Base-by-base conservation (phyloP, 139 green algal species). In the Chlamydomonas schloesseri region DNA sequence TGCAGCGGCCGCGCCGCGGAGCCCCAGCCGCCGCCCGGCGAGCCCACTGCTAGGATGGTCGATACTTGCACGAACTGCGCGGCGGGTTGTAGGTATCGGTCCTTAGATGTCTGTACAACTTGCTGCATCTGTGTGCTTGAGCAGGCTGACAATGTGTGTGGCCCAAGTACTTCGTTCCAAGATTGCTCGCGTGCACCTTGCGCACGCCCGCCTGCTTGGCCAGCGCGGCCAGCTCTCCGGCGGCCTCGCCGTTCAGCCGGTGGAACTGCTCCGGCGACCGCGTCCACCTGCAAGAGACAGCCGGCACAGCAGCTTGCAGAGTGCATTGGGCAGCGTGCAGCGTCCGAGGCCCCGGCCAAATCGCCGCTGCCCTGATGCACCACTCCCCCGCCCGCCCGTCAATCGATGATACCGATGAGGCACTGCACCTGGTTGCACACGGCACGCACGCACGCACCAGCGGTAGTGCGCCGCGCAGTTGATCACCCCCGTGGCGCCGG, bases 401-500 rank as follows among this genome's bases (percentile, higher is more conserved):
- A n/a, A n/a, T n/a, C n/a, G n/a, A n/a, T n/a, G n/a, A n/a, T n/a
- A n/a, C n/a, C n/a, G n/a, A n/a, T n/a, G n/a, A n/a, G n/a, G n/a
- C n/a, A n/a, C n/a, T n/a, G n/a, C n/a, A n/a, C n/a, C n/a, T n/a
- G n/a, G n/a, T n/a, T n/a, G n/a, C n/a, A n/a, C n/a, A n/a, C n/a
- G n/a, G n/a, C n/a, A n/a, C n/a, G n/a, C n/a, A n/a, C 42, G 6
- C 42, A 23, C 71, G 57, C 76, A 73, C 60, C 60, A 83, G 28
- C 60, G 60, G 76, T 83, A 83, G 76, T 83, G 76, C 62, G 76
- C 76, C 11, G 76, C 76, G 58, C 76, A 83, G 76, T 83, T 60
- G 76, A 83, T 46, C 4, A 83, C 50, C 1, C 76, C 76, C 11
- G 64, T 60, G 60, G 37, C 73, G 60, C 76, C 76, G 60, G 60